Base-by-base conservation (phyloP, 306 rosid genomes). In the Cicer pinnatifidum region DNA sequence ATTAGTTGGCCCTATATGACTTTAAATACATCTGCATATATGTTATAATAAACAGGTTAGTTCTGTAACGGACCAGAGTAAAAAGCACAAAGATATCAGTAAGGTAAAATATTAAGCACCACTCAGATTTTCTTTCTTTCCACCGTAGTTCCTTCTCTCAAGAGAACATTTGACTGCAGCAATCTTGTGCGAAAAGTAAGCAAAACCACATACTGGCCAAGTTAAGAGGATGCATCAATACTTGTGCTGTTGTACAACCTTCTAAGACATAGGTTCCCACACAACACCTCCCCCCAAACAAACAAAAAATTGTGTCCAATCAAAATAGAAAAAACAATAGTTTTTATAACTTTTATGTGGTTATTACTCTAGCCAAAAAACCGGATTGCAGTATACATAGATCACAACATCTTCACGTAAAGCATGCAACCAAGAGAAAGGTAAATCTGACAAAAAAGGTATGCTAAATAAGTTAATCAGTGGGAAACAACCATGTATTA, bases 391-490 rank as follows among this genome's bases (percentile, higher is more conserved):
- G 17, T 46, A 69, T 52, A 59, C 38, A 9, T 58, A 33, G 44
- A 61, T 44, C 23, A 61, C 37, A 19, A 50, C 64, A 56, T 35
- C 63, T 15, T 28, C 64, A 47, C 47, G 62, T 39, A 40, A 47
- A 15, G 33, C 41, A 56, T 51, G 63, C 66, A 75, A 46, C 43
- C 52, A 67, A 64, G 33, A 64, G 37, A 75, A 50, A 46, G 6
- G 6, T 11, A 47, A 59, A 41, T 35, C 39, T 17, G 23, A 58
- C 59, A 12, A 12, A 45, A n/a, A 33, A 1, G 17, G 57, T 57
- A 65, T 51, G 37, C 66, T 50, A 70, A 28, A 63, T 39, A 75
- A 11, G 67, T 20, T 64, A 44, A 43, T 45, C 23, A 57, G 28
- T 8, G 9, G 51, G 53, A 16, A 59, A 67, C 6, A 80, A 59